Percentiles rank a stretch among this genome's conserved stretches.
These are phyloP conservation scores for Boeremia lycopersici DNA, from an alignment of 2,329 filamentous ascomycete species.

Conservation along the genomic window DNA sequence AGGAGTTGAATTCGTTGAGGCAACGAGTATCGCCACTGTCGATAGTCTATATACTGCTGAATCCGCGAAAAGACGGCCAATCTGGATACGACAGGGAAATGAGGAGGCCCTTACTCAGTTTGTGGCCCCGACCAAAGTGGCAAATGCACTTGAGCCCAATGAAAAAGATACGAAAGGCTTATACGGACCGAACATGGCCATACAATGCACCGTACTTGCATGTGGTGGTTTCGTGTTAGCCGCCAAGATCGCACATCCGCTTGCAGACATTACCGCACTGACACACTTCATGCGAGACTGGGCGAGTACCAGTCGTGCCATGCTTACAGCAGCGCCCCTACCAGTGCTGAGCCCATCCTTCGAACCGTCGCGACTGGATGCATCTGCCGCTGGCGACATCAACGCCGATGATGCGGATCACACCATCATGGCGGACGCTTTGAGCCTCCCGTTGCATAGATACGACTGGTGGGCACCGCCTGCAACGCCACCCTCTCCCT, in stretches of 20 bases:
- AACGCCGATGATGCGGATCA: neutral
- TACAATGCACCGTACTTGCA: constrained; percentile 12
- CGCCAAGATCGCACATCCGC: constrained; percentile 14
- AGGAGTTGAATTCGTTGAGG: constrained; percentile 7
- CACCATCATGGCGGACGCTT: neutral
- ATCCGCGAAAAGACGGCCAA: neutral
- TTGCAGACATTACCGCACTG: constrained; percentile 15
- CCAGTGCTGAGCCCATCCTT: neutral
- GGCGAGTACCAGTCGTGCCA: constrained; percentile 9
- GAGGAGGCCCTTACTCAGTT: neutral
- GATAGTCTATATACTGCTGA: neutral
- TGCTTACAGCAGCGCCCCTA: neutral
- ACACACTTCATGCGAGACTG: constrained; percentile 12
- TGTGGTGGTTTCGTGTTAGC: constrained; percentile 11
- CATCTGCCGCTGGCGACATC: neutral
- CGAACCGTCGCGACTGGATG: neutral
- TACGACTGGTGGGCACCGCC: constrained; percentile 21
- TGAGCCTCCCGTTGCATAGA: constrained; percentile 12
- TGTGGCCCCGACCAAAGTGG: neutral
- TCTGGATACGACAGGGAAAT: neutral
- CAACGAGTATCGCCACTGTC: neutral
- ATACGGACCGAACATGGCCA: constrained; percentile 14
- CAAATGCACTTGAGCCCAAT: constrained; percentile 1
- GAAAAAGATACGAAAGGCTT: constrained; percentile 5
- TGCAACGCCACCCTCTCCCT: constrained; percentile 5